Base-by-base conservation (phyloP, 1,139 yeast species). In the Arxiozyma bovina region DNA sequence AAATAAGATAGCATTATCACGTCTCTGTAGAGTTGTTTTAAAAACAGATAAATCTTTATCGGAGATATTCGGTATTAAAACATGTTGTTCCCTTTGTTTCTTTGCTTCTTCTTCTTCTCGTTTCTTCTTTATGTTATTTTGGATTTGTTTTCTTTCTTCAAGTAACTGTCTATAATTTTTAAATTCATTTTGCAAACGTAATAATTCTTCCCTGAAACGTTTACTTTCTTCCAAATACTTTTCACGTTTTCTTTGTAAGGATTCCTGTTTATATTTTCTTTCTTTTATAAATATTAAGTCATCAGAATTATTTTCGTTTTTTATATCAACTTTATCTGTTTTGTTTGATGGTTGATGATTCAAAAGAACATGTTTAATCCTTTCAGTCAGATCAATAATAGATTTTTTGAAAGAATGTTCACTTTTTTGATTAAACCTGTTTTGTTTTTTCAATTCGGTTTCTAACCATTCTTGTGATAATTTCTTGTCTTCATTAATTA, bases 131-230 rank as follows among this genome's bases (percentile, higher is more conserved):
- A 74, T 62, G 27, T 73, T 62, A 44, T 72, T 73, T 54, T 72
- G 74, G 57, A 73, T 67, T 54, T 67, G 67, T 55, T 68, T 69
- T 48, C 78, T 69, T 58, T 77, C 78, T 46, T 71, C 70, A 53
- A 77, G 63, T 22, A 77, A 66, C 53, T 71, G 70, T 54, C 72
- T 76, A 55, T 77, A 78, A 52, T 70, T 74, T 52, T 69, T 70
- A 59, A 71, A 76, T 43, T 73, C 74, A 27, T 66, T 63, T 45
- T 70, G 69, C 53, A 71, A 69, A 17, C 68, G 61, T 17, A 67
- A 45, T 38, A 64, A 46, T 27, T 63, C 56, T 43, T 61, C 57
- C 46, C 66, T 63, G 47, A 57, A 63, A 54, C 44, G 64, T 42
- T 53, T 55, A 43, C 54, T 64, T 55, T 60, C 69, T 61, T 54